These are phyloP conservation scores for Nakazawaea ernobii DNA, from an alignment of 805 yeast species.

Conservation along the genomic window DNA sequence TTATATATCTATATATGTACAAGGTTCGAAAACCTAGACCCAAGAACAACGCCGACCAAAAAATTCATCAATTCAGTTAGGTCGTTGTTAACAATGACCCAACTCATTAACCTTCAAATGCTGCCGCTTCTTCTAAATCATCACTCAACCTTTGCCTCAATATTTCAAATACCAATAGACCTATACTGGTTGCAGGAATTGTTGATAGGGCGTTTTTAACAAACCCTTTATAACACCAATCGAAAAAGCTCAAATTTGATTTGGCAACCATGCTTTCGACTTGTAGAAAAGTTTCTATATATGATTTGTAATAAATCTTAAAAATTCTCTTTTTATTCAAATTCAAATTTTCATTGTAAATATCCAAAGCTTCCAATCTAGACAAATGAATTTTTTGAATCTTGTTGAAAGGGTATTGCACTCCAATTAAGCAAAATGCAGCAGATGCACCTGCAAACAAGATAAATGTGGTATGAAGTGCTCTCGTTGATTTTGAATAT, in stretches of 20 bases:
- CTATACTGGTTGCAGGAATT: slow-evolving; percentile 86
- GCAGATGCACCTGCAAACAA: slow-evolving; percentile 86
- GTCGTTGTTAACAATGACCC: neutral
- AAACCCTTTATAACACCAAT: slow-evolving; percentile 77
- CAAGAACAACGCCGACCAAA: neutral
- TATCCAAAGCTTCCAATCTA: slow-evolving; percentile 74
- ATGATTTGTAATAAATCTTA: slow-evolving; percentile 65
- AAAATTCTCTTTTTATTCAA: slow-evolving; percentile 23
- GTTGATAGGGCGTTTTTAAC: slow-evolving; percentile 63
- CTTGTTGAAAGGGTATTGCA: slow-evolving; percentile 79
- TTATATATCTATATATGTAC: neutral
- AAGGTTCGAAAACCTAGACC: neutral
- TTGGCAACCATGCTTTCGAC: slow-evolving; percentile 47
- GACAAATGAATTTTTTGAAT: slow-evolving; percentile 76
- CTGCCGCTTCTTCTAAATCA: slow-evolving; percentile 16
- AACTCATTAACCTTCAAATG: neutral
- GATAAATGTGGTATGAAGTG: slow-evolving; percentile 63
- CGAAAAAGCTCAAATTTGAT: slow-evolving; percentile 50
- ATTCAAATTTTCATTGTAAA: slow-evolving; percentile 33
- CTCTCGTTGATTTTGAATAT: slow-evolving; percentile 26
- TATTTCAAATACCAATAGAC: slow-evolving; percentile 78
- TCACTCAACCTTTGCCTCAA: slow-evolving; percentile 44
- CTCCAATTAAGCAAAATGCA: slow-evolving; percentile 65
- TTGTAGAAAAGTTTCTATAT: slow-evolving; percentile 67
- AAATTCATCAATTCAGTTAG: neutral